Conservation (phyloP, 2,329 filamentous ascomycete genomes). For the Sphaerulina vaccinii region DNA sequence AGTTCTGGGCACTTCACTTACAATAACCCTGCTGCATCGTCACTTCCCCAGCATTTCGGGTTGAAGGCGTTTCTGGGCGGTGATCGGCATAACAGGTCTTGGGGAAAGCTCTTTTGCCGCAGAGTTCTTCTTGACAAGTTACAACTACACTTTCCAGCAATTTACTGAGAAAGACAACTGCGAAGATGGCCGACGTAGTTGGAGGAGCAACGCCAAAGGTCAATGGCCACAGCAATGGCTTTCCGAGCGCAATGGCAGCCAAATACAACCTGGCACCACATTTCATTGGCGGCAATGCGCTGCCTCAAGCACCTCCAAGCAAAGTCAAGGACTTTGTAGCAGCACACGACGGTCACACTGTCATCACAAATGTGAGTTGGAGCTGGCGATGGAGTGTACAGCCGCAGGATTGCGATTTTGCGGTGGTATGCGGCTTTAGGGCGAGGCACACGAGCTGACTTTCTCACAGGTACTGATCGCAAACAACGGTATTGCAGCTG, state of each 20-base stretch:
- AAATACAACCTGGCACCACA: slow-evolving; percentile 83
- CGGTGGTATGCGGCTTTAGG: not conserved
- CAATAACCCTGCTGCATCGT: not conserved
- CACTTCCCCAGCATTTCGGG: not conserved
- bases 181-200: slow-evolving; percentile 42
- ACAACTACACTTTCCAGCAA: slow-evolving; percentile 1
- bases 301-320: slow-evolving; percentile 77
- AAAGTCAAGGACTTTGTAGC: slow-evolving; percentile 96
- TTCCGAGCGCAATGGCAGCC: slow-evolving; percentile 67
- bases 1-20: not conserved
- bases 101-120: slow-evolving; percentile 11
- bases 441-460: slow-evolving; percentile 18
- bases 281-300: slow-evolving; percentile 92
- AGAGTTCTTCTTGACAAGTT: not conserved
- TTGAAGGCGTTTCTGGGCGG: slow-evolving; percentile 4
- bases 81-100: slow-evolving; percentile 2
- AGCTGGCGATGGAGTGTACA: not conserved
- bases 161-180: slow-evolving; percentile 33
- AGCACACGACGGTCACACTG: slow-evolving; percentile 86
- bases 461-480: slow-evolving; percentile 81
- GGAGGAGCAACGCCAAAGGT: slow-evolving; percentile 38
- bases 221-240: slow-evolving; percentile 50
- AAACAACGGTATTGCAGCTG: slow-evolving; percentile 99
- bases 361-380: slow-evolving; percentile 87
- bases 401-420: slow-evolving; percentile 3